phyloP scores from a whole-genome alignment of 257 asterid species.

The Rubia yunnanensis region DNA sequence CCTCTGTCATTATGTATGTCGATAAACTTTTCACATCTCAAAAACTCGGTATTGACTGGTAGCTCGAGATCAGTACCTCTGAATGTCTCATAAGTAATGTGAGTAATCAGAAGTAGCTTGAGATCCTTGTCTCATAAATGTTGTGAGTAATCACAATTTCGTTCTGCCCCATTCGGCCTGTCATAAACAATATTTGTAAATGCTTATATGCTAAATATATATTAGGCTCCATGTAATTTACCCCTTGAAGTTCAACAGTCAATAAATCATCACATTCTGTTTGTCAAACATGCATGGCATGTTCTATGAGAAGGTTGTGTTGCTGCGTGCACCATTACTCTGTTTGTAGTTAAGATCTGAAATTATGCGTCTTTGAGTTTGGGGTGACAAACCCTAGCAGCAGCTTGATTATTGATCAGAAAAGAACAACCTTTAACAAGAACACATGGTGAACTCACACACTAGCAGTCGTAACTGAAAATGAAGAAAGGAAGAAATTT shows the following conservation, averaged over 20 bases:
- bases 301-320: not conserved
- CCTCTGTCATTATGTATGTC: slow-evolving; percentile 41
- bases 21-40: slow-evolving; percentile 62
- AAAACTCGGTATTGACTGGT: slow-evolving; percentile 78
- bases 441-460: no score
- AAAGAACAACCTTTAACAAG: no score
- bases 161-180: not conserved
- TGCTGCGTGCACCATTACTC: not conserved
- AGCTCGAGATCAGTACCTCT: not conserved
- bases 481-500: no score
- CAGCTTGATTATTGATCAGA: no score
- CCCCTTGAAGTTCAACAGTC: no score
- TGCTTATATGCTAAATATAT: not conserved
- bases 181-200: not conserved
- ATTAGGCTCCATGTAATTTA: no score
- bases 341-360: no score
- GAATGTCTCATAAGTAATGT: not conserved
- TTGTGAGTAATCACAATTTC: not conserved
- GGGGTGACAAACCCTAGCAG: no score
- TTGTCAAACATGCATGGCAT: not conserved
- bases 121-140: not conserved
- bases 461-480: no score
- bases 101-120: slow-evolving; percentile 23
- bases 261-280: no score
- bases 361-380: no score